phyloP scores from a whole-genome alignment of 1,284 basidiomycete species.

The Apiotrichum sp. region DNA sequence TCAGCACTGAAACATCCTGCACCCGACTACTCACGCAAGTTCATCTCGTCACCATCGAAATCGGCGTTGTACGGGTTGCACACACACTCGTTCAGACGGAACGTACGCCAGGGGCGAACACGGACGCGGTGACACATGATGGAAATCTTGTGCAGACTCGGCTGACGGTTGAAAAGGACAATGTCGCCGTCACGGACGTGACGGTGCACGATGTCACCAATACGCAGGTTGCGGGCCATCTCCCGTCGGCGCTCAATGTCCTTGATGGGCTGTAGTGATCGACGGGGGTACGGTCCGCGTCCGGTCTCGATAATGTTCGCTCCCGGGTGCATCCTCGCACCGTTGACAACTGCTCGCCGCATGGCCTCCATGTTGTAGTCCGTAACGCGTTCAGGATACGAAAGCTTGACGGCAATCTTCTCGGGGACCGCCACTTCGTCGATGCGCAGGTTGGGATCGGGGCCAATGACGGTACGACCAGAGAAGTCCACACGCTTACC shows the following conservation, averaged over 20 bases:
- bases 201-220: conserved; percentile 46
- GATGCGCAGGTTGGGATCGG: conserved; percentile 95
- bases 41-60: conserved; percentile 99
- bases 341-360: conserved; percentile 76
- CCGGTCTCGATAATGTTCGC: conserved; percentile 81
- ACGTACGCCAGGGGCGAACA: conserved; percentile 93
- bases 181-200: conserved; percentile 96
- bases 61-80: conserved; percentile 99
- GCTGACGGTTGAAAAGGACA: conserved; percentile 97
- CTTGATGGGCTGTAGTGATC: conserved; percentile 27
- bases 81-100: conserved; percentile 97
- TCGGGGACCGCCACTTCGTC: conserved; percentile 98
- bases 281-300: conserved; percentile 15
- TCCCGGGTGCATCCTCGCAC: conserved; percentile 86
- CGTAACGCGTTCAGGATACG: conserved; percentile 94
- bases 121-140: conserved; percentile 96
- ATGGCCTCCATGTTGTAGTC: conserved; percentile 80
- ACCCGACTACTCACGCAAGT: conserved; percentile 64
- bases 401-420: conserved; percentile 89
- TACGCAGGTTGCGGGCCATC: conserved; percentile 38
- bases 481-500: conserved; percentile 99
- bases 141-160: conserved; percentile 94
- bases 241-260: conserved; percentile 33
- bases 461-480: conserved; percentile 95
- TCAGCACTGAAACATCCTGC: neutral